Evolutionary conservation across 2,329 filamentous ascomycete species (phyloP).

Genomic region (Ophioceras dolichostomum): DNA sequence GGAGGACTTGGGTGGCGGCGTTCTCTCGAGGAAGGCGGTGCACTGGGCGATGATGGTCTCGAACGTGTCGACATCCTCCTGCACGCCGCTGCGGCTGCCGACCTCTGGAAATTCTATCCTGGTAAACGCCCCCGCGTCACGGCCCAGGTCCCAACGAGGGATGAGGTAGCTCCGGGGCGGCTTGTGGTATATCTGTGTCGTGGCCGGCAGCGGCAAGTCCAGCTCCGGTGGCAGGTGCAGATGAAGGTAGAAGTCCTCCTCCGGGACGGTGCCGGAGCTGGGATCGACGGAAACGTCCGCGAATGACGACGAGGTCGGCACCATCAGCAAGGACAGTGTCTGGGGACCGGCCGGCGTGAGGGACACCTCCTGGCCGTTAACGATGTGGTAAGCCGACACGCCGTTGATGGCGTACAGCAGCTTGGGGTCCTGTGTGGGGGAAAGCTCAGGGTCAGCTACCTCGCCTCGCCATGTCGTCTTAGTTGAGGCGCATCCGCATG

Average conservation of each 20-base stretch:
- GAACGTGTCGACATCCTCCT: slow-evolving; percentile 90
- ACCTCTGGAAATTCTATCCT: slow-evolving; percentile 77
- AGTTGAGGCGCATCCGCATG: too few relatives aligned
- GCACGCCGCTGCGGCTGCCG: slow-evolving; percentile 59
- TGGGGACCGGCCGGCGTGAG: slow-evolving; percentile 80
- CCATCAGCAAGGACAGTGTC: slow-evolving; percentile 89
- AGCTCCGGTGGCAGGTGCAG: slow-evolving; percentile 90
- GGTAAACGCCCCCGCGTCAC: slow-evolving; percentile 81
- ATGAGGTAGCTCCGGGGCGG: slow-evolving; percentile 88
- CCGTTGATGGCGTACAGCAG: slow-evolving; percentile 63
- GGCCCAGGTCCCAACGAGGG: slow-evolving; percentile 86
- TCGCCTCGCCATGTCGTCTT: not conserved
- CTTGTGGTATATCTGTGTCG: slow-evolving; percentile 95
- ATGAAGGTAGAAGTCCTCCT: slow-evolving; percentile 95
- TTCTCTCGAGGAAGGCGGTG: slow-evolving; percentile 85
- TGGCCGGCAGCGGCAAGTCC: slow-evolving; percentile 84
- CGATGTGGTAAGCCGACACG: slow-evolving; percentile 83
- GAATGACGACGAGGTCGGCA: slow-evolving; percentile 73
- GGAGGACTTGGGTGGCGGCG: slow-evolving; percentile 43
- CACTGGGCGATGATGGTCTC: slow-evolving; percentile 93
- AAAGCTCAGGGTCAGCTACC: not conserved
- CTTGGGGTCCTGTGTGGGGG: slow-evolving; percentile 41
- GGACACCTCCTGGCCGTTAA: slow-evolving; percentile 71
- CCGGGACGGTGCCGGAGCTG: slow-evolving; percentile 38
- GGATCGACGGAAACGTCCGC: slow-evolving; percentile 41